These are phyloP conservation scores for Sporothrix euskadiensis DNA, from an alignment of 2,329 filamentous ascomycete genomes.

Conservation along the genomic window DNA sequence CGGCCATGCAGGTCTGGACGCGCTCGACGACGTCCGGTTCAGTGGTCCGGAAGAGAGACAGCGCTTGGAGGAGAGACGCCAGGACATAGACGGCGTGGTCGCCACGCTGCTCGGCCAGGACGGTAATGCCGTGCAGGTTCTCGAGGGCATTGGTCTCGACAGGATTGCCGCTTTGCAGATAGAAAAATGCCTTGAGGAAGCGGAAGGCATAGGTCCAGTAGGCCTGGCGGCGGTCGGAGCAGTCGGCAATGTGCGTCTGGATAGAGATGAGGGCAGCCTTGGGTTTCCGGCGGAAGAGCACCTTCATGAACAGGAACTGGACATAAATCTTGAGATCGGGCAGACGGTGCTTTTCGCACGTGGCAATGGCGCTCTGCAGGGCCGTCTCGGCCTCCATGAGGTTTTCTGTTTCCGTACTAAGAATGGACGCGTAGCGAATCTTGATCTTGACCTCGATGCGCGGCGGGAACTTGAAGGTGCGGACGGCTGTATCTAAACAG, in stretches of 20 bases:
- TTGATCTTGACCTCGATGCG: constrained; percentile 68
- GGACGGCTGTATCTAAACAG: constrained; percentile 70
- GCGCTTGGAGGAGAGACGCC: constrained; percentile 66
- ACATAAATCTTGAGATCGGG: constrained; percentile 74
- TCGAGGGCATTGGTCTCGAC: constrained; percentile 66
- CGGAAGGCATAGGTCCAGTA: constrained; percentile 78
- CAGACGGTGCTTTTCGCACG: constrained; percentile 66
- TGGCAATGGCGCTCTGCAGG: constrained; percentile 68
- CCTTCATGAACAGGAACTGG: constrained; percentile 70
- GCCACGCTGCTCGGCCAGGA: constrained; percentile 58
- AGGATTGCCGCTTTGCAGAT: constrained; percentile 60
- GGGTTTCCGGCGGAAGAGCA: constrained; percentile 68
- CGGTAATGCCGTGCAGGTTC: constrained; percentile 64
- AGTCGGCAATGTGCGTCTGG: constrained; percentile 68
- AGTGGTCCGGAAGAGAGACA: constrained; percentile 65
- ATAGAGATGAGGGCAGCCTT: constrained; percentile 72
- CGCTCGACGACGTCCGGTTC: constrained; percentile 67
- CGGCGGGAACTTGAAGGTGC: constrained; percentile 60
- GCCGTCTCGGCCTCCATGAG: constrained; percentile 70
- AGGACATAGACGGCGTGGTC: constrained; percentile 67
- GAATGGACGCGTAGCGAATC: constrained; percentile 68
- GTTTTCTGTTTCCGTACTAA: constrained; percentile 76
- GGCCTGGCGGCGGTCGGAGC: constrained; percentile 66
- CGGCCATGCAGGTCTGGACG: constrained; percentile 72
- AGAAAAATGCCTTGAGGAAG: constrained; percentile 69